A percentile compares a stretch with the other conserved stretches of the same genome.
phyloP scores from a whole-genome alignment of 2,329 filamentous ascomycete species.

The Fusarium miscanthi region DNA sequence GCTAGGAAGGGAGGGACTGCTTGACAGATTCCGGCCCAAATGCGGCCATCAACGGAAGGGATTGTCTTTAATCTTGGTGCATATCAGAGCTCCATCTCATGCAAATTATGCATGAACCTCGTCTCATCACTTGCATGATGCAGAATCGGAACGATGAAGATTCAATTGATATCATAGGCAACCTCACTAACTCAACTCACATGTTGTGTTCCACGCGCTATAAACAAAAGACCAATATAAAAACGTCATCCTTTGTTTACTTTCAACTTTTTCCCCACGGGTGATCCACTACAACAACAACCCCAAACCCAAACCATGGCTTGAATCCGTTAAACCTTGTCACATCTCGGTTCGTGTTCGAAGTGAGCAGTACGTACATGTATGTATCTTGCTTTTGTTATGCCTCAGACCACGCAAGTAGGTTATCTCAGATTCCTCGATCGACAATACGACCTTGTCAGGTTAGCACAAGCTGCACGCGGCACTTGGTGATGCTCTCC shows the following conservation, averaged over 20 bases:
- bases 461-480: constrained; percentile 12
- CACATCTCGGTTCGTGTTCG: constrained; percentile 1
- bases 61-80: constrained; percentile 12
- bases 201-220: constrained; percentile 22
- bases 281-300: constrained; percentile 31
- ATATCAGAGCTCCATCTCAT: constrained; percentile 31
- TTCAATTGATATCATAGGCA: background rate
- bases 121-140: constrained; percentile 25
- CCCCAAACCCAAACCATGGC: constrained; percentile 11
- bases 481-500: constrained; percentile 29
- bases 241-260: constrained; percentile 44
- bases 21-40: constrained; percentile 30
- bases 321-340: constrained; percentile 30
- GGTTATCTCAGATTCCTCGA: constrained; percentile 23
- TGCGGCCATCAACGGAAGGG: constrained; percentile 11
- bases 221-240: constrained; percentile 33
- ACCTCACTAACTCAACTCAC: background rate
- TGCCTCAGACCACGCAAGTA: constrained; percentile 13
- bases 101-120: constrained; percentile 34
- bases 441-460: constrained; percentile 25
- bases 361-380: background rate
- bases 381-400: constrained; percentile 14
- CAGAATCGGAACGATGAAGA: constrained; percentile 7
- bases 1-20: constrained; percentile 8
- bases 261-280: constrained; percentile 30